A percentile compares a stretch with the other conserved stretches of the same genome.
phyloP scores from a whole-genome alignment of 805 yeast genomes.

The Pichia nanzhaoensis region DNA sequence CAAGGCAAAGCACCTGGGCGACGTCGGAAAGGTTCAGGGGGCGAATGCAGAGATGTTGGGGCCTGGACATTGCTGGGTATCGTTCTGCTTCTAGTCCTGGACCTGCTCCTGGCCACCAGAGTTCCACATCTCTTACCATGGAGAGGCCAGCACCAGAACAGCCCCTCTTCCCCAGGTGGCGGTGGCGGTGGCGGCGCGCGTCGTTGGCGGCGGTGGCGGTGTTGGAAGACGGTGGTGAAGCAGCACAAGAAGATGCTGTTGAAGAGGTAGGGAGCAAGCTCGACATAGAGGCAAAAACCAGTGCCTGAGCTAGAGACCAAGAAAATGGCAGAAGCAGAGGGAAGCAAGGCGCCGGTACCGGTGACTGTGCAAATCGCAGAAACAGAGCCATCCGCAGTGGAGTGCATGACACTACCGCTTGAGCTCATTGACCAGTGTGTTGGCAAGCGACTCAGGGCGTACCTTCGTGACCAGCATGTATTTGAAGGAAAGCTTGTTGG shows the following conservation, averaged over 20 bases:
- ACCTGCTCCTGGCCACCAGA: too few species aligned
- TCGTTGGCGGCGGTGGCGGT: too few species aligned
- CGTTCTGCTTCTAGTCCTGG: too few species aligned
- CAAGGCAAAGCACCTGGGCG: conserved; percentile 55
- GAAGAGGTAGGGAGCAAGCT: too few species aligned
- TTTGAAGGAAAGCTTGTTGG: conserved; percentile 87
- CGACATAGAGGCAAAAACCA: too few species aligned
- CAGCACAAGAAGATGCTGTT: too few species aligned
- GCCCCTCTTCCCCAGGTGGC: too few species aligned
- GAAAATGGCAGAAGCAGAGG: neutral
- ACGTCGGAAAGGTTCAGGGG: conserved; percentile 76
- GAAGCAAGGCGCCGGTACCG: neutral
- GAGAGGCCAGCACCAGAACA: too few species aligned
- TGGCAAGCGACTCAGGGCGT: conserved; percentile 71
- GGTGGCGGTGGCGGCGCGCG: too few species aligned
- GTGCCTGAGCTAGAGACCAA: too few species aligned
- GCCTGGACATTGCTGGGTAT: conserved; percentile 26
- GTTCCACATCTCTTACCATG: too few species aligned
- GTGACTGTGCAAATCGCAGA: neutral
- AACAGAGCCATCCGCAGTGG: conserved; percentile 6
- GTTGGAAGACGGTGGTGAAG: too few species aligned
- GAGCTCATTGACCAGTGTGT: conserved; percentile 86
- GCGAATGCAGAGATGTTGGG: conserved; percentile 59
- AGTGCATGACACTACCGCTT: conserved; percentile 47
- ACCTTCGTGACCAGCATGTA: conserved; percentile 60